Conservation (phyloP, 1,284 basidiomycete genomes). For the Wolfiporia cocos region DNA sequence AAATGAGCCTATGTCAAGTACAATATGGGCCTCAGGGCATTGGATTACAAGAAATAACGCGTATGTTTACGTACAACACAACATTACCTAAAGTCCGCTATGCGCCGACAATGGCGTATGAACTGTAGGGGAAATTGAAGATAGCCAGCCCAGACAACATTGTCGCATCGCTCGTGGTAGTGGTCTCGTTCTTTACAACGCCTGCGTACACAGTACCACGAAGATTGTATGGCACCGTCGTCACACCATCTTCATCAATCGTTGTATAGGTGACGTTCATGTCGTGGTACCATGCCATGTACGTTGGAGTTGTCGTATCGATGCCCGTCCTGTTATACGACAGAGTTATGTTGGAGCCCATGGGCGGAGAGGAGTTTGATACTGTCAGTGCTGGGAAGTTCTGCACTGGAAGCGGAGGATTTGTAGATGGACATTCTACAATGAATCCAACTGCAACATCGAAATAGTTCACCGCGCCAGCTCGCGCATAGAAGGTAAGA, state of each 20-base stretch:
- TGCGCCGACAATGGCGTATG: slow-evolving; percentile 3
- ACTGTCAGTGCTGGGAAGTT: slow-evolving; percentile 31
- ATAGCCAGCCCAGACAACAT: slow-evolving; percentile 14
- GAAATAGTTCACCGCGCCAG: neutral
- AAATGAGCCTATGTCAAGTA: too few relatives aligned
- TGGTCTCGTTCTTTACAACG: slow-evolving; percentile 13
- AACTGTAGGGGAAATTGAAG: slow-evolving; percentile 14
- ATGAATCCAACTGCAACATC: slow-evolving; percentile 16
- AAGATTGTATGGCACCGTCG: slow-evolving; percentile 15
- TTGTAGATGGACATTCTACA: slow-evolving; percentile 30
- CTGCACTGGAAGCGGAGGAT: slow-evolving; percentile 33
- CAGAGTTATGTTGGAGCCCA: slow-evolving; percentile 25
- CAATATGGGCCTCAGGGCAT: too few relatives aligned
- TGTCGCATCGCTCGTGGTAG: slow-evolving; percentile 7
- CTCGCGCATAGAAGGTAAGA: neutral
- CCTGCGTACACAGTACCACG: slow-evolving; percentile 15
- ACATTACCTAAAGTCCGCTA: neutral
- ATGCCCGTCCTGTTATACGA: slow-evolving; percentile 13
- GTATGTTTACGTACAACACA: too few relatives aligned
- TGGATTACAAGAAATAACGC: too few relatives aligned
- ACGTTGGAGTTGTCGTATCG: slow-evolving; percentile 7
- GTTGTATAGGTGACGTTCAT: slow-evolving; percentile 11
- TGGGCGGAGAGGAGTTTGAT: slow-evolving; percentile 15
- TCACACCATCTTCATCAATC: slow-evolving; percentile 11
- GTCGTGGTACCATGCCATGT: slow-evolving; percentile 15